Percentiles rank a stretch among this genome's conserved stretches.
These are phyloP conservation scores for Fusarium torulosum DNA, from an alignment of 2,329 filamentous ascomycete species.

Conservation along the genomic window DNA sequence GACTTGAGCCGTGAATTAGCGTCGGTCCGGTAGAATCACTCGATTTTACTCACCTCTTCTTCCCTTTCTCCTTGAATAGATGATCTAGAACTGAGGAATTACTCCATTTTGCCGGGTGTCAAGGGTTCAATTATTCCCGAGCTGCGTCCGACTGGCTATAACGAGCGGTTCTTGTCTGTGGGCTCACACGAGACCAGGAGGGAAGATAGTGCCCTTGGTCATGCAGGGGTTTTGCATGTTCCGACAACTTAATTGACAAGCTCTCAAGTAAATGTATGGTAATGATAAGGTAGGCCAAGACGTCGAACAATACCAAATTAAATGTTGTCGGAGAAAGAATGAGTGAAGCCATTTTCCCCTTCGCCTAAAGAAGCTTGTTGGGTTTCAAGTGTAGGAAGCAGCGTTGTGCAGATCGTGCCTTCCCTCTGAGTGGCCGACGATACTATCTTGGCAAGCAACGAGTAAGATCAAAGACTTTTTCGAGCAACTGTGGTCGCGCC, in stretches of 20 bases:
- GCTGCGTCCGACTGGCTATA: constrained; percentile 23
- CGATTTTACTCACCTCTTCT: constrained; percentile 10
- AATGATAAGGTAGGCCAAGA: constrained; percentile 31
- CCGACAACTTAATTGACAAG: constrained; percentile 25
- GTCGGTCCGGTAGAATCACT: constrained; percentile 24
- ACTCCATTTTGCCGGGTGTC: constrained; percentile 34
- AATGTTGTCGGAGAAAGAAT: neutral
- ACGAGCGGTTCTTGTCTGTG: constrained; percentile 38
- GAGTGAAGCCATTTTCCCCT: neutral
- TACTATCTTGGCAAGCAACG: constrained; percentile 9
- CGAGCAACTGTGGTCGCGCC: neutral
- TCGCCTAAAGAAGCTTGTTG: neutral
- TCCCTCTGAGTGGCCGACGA: neutral
- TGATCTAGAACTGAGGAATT: constrained; percentile 18
- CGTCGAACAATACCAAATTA: constrained; percentile 8
- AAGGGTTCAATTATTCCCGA: constrained; percentile 42
- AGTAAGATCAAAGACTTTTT: neutral
- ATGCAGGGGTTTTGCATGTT: constrained; percentile 35
- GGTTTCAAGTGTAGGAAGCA: neutral
- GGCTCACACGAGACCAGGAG: constrained; percentile 31
- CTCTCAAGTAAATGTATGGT: constrained; percentile 36
- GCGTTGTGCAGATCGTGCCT: constrained; percentile 3
- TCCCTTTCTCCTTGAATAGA: constrained; percentile 26
- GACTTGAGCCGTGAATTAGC: constrained; percentile 12
- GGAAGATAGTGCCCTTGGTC: constrained; percentile 20